A percentile compares a stretch with the other conserved stretches of the same genome.
Conservation (phyloP, 257 asterid genomes). For the Forsythia viridissima region DNA sequence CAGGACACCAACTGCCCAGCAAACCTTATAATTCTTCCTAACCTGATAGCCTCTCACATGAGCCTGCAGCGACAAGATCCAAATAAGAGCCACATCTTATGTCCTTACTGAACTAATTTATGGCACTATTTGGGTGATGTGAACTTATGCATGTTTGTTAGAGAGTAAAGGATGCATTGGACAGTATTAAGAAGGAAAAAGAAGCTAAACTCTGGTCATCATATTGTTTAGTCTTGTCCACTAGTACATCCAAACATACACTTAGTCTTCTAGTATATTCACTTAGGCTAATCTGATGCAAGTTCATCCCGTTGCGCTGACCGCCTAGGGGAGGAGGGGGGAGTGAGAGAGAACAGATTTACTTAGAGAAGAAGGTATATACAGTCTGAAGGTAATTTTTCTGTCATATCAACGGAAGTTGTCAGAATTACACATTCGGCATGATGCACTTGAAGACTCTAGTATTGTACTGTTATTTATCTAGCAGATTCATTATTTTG, state of each 20-base stretch:
- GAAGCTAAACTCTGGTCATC: not conserved
- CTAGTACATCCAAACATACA: too few species aligned
- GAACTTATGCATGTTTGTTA: not conserved
- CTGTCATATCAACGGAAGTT: not conserved
- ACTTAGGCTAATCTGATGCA: too few species aligned
- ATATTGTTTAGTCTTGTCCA: not conserved
- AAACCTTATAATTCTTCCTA: slow-evolving; percentile 68
- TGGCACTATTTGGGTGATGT: not conserved
- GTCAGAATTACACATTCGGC: not conserved
- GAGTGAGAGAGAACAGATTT: not conserved
- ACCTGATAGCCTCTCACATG: slow-evolving; percentile 95
- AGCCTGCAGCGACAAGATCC: slow-evolving; percentile 54
- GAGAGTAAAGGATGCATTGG: not conserved
- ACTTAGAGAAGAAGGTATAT: not conserved
- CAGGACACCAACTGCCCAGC: slow-evolving; percentile 93
- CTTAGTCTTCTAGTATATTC: too few species aligned
- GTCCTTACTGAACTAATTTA: not conserved
- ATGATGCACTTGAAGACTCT: not conserved
- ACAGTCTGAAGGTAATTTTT: not conserved
- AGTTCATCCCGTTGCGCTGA: not conserved
- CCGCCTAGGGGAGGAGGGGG: not conserved
- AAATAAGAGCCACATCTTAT: not conserved
- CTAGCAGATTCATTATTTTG: not conserved
- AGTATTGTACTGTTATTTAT: not conserved
- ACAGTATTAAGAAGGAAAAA: not conserved